Percentiles rank a stretch among this genome's conserved stretches.
Evolutionary conservation across 495 filamentous ascomycete species (phyloP).

Genomic region (Cryomyces minteri): DNA sequence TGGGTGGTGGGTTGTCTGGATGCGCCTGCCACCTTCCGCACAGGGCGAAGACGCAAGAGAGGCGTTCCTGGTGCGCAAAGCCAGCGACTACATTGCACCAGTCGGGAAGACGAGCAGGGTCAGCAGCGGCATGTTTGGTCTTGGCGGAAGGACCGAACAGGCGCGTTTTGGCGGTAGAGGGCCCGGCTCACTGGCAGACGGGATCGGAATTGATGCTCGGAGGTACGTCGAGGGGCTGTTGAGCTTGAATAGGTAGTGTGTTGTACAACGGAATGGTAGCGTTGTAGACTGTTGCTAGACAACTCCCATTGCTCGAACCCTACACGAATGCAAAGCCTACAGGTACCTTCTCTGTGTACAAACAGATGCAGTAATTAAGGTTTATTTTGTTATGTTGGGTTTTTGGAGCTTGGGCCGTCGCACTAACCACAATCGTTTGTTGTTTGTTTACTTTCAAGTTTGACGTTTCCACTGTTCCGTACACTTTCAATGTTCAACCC

Average conservation of each 20-base stretch:
- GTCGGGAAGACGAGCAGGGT: slow-evolving; percentile 12
- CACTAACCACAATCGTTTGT: too few relatives aligned
- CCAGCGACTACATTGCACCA: slow-evolving; percentile 41
- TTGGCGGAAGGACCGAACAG: slow-evolving; percentile 22
- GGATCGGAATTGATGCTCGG: slow-evolving; percentile 72
- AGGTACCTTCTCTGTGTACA: too few relatives aligned
- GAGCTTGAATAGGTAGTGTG: slow-evolving; percentile 43
- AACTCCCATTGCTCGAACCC: too few relatives aligned
- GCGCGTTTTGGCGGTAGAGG: slow-evolving; percentile 7
- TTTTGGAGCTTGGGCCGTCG: too few relatives aligned
- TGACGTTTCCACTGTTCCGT: too few relatives aligned
- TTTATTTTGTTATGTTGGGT: too few relatives aligned
- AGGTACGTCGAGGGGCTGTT: slow-evolving; percentile 73
- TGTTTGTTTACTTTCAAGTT: too few relatives aligned
- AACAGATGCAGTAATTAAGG: too few relatives aligned
- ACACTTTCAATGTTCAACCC: too few relatives aligned
- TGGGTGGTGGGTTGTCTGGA: slow-evolving; percentile 97
- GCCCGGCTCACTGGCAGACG: slow-evolving; percentile 54
- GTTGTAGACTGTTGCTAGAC: too few relatives aligned
- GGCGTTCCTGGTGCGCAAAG: slow-evolving; percentile 61
- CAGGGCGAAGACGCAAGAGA: slow-evolving; percentile 25
- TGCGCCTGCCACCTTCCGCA: slow-evolving; percentile 35
- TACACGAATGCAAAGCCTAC: too few relatives aligned
- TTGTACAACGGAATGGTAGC: too few relatives aligned
- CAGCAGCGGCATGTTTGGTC: slow-evolving; percentile 23